These are phyloP conservation scores for Tetracentron sinense DNA, from an alignment of 164 flowering plant genomes.

Conservation along the genomic window DNA sequence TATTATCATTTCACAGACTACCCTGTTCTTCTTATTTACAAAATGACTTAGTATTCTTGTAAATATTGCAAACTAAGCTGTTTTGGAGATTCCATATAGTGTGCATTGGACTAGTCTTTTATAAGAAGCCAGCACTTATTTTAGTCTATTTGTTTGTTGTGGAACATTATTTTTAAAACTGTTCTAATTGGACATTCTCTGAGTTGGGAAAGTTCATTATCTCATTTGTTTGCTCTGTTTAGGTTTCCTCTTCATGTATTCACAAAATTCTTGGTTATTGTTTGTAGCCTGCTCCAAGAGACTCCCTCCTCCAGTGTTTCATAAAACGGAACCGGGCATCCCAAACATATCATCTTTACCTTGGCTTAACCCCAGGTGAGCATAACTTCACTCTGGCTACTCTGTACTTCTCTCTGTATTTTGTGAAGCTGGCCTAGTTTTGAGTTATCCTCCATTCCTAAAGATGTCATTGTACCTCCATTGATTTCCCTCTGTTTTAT, in stretches of 20 bases:
- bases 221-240: too few relatives aligned
- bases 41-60: too few relatives aligned
- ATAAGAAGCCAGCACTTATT: too few relatives aligned
- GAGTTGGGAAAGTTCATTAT: not conserved
- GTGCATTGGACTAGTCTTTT: too few relatives aligned
- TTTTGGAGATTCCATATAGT: not conserved
- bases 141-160: too few relatives aligned
- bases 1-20: too few relatives aligned
- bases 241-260: not conserved
- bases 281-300: conserved; percentile 90
- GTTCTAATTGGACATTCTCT: not conserved
- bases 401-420: not conserved
- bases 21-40: not conserved
- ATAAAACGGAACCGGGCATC: conserved; percentile 63
- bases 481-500: not conserved
- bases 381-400: not conserved
- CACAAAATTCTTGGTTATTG: conserved; percentile 1
- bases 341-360: conserved; percentile 68
- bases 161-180: not conserved
- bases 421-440: too few relatives aligned
- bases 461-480: not conserved
- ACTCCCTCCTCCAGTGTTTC: conserved; percentile 67
- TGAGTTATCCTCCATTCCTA: not conserved
- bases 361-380: conserved; percentile 68
- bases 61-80: not conserved